These are phyloP conservation scores for Selaginella tamariscina DNA, from an alignment of 75 land plant species.

Conservation along the genomic window DNA sequence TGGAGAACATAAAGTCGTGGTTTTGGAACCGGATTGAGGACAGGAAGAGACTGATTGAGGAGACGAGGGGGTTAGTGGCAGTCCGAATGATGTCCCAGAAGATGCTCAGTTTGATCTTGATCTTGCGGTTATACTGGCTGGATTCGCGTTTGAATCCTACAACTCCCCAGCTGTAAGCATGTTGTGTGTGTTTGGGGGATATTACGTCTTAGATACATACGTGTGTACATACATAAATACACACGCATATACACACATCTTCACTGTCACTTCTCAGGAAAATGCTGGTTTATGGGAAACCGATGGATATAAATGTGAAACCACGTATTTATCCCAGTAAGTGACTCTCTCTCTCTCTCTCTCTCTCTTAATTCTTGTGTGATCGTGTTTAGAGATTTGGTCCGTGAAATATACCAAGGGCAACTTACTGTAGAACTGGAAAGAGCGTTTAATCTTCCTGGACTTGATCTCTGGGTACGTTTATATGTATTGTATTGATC, in stretches of 20 bases:
- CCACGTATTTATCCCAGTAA: conserved; percentile 67
- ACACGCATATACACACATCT: not conserved
- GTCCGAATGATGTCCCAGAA: not conserved
- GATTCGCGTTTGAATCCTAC: conserved; percentile 93
- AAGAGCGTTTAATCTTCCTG: conserved; percentile 62
- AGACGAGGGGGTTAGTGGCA: not conserved
- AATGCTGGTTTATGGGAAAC: conserved; percentile 47
- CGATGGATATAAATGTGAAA: conserved; percentile 62
- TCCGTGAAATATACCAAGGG: conserved; percentile 81
- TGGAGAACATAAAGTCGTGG: not conserved
- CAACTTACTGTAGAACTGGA: conserved; percentile 57
- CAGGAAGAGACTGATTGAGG: not conserved
- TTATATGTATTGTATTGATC: no score
- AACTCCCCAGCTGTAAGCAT: conserved; percentile 55
- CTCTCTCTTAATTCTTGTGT: no score
- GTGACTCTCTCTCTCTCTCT: no score
- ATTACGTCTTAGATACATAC: no score
- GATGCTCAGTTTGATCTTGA: conserved; percentile 60
- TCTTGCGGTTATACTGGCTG: conserved; percentile 91
- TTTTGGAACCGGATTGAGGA: not conserved
- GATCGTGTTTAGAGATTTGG: conserved; percentile 43
- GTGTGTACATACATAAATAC: no score
- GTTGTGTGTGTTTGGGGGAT: no score
- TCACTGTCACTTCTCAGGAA: conserved; percentile 12
- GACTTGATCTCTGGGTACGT: conserved; percentile 89